Percentiles rank a stretch among this genome's conserved stretches.
These are phyloP conservation scores for Diaporthe batatas DNA, from an alignment of 2,329 filamentous ascomycete species.

Conservation along the genomic window DNA sequence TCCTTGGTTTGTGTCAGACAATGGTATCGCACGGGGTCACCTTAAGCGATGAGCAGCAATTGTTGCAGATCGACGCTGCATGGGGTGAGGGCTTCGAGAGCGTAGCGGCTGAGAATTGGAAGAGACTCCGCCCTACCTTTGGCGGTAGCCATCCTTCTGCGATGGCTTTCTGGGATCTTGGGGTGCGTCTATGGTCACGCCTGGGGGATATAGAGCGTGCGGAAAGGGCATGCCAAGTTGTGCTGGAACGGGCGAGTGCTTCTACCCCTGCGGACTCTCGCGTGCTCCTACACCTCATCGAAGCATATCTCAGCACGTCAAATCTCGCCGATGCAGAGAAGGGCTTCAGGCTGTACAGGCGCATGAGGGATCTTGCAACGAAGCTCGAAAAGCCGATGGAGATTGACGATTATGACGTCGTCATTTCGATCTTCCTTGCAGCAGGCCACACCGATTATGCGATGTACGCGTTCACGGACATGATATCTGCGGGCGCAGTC, in stretches of 20 bases:
- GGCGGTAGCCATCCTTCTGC: slow-evolving; percentile 45
- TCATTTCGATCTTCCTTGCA: slow-evolving; percentile 78
- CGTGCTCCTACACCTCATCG: slow-evolving; percentile 77
- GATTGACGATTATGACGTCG: slow-evolving; percentile 81
- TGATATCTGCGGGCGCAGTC: slow-evolving; percentile 78
- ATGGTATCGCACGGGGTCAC: slow-evolving; percentile 70
- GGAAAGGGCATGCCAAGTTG: slow-evolving; percentile 65
- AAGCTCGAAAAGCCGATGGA: slow-evolving; percentile 61
- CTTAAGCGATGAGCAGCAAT: slow-evolving; percentile 69
- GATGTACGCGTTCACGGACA: slow-evolving; percentile 85
- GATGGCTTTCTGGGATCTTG: slow-evolving; percentile 71
- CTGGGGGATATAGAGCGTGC: slow-evolving; percentile 71
- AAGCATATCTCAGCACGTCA: slow-evolving; percentile 70
- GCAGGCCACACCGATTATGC: slow-evolving; percentile 75
- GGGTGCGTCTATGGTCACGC: slow-evolving; percentile 73
- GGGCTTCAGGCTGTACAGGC: slow-evolving; percentile 77
- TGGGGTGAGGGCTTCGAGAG: slow-evolving; percentile 72
- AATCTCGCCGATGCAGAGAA: slow-evolving; percentile 57
- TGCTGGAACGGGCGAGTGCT: slow-evolving; percentile 57
- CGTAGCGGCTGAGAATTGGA: slow-evolving; percentile 75
- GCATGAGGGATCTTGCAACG: slow-evolving; percentile 65
- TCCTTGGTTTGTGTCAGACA: slow-evolving; percentile 74
- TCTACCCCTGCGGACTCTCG: slow-evolving; percentile 63
- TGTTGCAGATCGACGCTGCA: slow-evolving; percentile 77
- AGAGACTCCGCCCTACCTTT: slow-evolving; percentile 66